These are phyloP conservation scores for Pseudozyma sp. DNA, from an alignment of 1,284 basidiomycete species.

Conservation along the genomic window DNA sequence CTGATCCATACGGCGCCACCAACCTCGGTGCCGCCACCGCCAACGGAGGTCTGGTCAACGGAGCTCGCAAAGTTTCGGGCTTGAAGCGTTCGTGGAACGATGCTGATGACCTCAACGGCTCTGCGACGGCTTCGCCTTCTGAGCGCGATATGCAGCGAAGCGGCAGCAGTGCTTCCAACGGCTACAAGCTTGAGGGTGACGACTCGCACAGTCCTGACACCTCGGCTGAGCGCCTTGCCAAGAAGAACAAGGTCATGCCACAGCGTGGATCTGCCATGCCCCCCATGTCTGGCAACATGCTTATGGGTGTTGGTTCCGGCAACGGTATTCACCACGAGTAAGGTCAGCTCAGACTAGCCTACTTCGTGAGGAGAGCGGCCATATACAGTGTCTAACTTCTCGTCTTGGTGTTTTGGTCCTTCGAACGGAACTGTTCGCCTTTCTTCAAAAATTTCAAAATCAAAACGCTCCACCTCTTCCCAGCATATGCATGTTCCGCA, in stretches of 20 bases:
- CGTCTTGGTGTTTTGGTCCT: neutral
- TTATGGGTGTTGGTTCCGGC: conserved; percentile 47
- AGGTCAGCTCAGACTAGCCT: too few relatives aligned
- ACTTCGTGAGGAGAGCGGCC: too few relatives aligned
- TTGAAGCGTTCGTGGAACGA: conserved; percentile 54
- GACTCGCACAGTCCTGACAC: conserved; percentile 47
- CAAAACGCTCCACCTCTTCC: neutral
- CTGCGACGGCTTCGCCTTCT: conserved; percentile 41
- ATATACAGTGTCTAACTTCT: neutral
- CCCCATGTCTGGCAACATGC: conserved; percentile 44
- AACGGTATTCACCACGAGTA: conserved; percentile 47
- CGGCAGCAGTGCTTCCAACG: conserved; percentile 41
- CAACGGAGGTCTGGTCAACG: conserved; percentile 37
- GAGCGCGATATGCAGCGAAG: conserved; percentile 54
- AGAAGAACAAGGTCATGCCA: conserved; percentile 46
- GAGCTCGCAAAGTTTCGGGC: conserved; percentile 49
- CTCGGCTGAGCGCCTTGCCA: conserved; percentile 39
- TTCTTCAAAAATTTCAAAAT: neutral
- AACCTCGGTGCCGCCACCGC: conserved; percentile 34
- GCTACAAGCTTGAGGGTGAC: conserved; percentile 52
- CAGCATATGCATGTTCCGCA: conserved; percentile 1
- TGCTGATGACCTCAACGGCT: conserved; percentile 43
- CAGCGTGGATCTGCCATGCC: conserved; percentile 39
- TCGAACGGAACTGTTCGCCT: conserved; percentile 7
- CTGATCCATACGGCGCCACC: conserved; percentile 44